Evolutionary conservation across 208 protist species (phyloP).

Genomic region (Phytomonas sp.): DNA sequence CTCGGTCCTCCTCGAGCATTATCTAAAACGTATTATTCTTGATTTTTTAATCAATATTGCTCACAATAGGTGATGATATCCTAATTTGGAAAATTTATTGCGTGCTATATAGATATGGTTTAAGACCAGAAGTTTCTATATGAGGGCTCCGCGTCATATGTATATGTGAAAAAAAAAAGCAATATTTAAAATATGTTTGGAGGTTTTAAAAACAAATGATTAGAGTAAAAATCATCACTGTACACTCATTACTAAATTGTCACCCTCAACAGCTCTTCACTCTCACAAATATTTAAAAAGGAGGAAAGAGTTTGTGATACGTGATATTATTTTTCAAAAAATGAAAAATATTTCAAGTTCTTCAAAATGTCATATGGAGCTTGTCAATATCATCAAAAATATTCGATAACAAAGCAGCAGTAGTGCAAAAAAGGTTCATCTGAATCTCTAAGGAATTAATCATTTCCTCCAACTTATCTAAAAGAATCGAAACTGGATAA

Average conservation of each 20-base stretch:
- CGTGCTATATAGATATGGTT: neutral
- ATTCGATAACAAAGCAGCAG: neutral
- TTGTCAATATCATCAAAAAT: neutral
- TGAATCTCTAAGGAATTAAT: neutral
- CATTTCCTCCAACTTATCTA: neutral
- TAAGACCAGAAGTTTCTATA: neutral
- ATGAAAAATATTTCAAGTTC: neutral
- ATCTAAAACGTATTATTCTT: neutral
- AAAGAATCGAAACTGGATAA: constrained; percentile 1
- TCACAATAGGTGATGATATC: neutral
- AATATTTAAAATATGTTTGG: constrained; percentile 2
- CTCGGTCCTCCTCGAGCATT: constrained; percentile 76
- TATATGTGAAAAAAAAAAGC: neutral
- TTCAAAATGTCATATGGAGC: neutral
- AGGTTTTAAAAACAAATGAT: constrained; percentile 3
- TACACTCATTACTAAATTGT: neutral
- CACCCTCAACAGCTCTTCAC: neutral
- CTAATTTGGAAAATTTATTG: neutral
- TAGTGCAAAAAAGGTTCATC: neutral
- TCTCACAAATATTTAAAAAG: constrained; percentile 1
- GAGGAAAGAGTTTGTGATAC: neutral
- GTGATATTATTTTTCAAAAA: neutral
- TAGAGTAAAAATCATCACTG: neutral
- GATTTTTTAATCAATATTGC: neutral
- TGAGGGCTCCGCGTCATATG: neutral